phyloP scores from a whole-genome alignment of 2,329 filamentous ascomycete genomes.

The Paracamarosporium sp. region DNA sequence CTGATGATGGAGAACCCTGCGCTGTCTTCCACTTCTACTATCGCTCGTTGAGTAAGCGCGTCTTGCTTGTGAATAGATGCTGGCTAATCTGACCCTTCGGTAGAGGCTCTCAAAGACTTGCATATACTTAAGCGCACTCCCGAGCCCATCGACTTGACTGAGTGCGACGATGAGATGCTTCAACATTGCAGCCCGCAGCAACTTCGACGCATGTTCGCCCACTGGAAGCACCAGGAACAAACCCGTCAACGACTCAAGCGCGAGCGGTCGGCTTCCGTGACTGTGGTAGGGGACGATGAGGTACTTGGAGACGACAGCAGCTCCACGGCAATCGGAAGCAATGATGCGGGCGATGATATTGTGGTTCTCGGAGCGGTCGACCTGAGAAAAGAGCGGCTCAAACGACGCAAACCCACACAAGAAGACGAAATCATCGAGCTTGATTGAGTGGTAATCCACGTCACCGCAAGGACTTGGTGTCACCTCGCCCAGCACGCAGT shows the following conservation, averaged over 20 bases:
- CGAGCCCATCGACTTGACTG: slow-evolving; percentile 17
- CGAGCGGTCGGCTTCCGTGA: not conserved
- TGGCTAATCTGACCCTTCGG: not conserved
- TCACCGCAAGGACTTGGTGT: too few species aligned
- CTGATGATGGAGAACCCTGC: slow-evolving; percentile 13
- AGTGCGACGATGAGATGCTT: slow-evolving; percentile 8
- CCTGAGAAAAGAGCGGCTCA: not conserved
- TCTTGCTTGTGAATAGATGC: not conserved
- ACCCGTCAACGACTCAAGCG: not conserved
- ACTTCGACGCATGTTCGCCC: not conserved
- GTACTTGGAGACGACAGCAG: too few species aligned
- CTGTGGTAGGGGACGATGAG: not conserved
- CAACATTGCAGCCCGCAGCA: not conserved
- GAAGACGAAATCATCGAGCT: slow-evolving; percentile 4
- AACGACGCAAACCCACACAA: not conserved
- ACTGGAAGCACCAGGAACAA: not conserved
- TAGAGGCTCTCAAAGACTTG: slow-evolving; percentile 33
- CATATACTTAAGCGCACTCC: slow-evolving; percentile 33
- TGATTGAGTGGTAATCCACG: not conserved
- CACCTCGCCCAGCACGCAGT: too few species aligned
- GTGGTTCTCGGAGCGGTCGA: not conserved
- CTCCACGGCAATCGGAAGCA: too few species aligned
- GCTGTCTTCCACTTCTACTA: slow-evolving; percentile 29
- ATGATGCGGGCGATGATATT: not conserved
- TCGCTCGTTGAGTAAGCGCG: slow-evolving; percentile 22